These are phyloP conservation scores for Luzula sylvatica DNA, from an alignment of 176 grass and related monocot species.

Conservation along the genomic window DNA sequence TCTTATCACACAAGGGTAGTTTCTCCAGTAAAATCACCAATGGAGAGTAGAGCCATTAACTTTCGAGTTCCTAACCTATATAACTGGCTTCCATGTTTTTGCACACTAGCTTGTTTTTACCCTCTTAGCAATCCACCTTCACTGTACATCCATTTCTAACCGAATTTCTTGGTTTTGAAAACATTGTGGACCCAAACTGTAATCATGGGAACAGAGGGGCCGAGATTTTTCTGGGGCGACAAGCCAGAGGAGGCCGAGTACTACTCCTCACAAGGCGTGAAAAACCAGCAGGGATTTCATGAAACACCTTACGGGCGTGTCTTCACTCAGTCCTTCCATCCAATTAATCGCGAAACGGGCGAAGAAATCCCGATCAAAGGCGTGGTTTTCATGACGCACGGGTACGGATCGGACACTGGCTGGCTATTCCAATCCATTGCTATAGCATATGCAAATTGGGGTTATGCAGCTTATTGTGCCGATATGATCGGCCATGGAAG, in stretches of 20 bases:
- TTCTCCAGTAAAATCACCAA: too few species aligned
- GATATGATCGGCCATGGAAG: slow-evolving; percentile 60
- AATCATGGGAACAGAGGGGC: slow-evolving; percentile 9
- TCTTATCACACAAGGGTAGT: too few species aligned
- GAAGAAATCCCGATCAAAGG: slow-evolving; percentile 32
- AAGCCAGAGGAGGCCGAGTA: slow-evolving; percentile 44
- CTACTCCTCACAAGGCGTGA: slow-evolving; percentile 42
- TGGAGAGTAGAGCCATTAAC: too few species aligned
- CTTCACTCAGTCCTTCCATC: slow-evolving; percentile 67
- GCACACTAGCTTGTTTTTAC: too few species aligned
- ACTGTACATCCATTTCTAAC: neutral
- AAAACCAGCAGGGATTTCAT: slow-evolving; percentile 39
- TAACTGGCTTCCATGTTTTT: too few species aligned
- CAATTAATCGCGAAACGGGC: slow-evolving; percentile 20
- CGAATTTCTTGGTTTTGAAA: neutral
- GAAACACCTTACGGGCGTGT: slow-evolving; percentile 41
- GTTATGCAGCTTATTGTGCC: slow-evolving; percentile 59
- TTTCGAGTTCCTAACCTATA: too few species aligned
- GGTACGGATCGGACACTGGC: slow-evolving; percentile 56
- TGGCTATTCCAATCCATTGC: slow-evolving; percentile 65
- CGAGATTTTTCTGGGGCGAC: slow-evolving; percentile 56
- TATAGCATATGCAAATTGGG: slow-evolving; percentile 44
- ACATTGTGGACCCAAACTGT: too few species aligned
- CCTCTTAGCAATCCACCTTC: too few species aligned
- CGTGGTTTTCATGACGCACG: slow-evolving; percentile 46